A percentile compares a stretch with the other conserved stretches of the same genome.
Conservation (phyloP, 345 rosid species). For the Eutrema yunnanense region DNA sequence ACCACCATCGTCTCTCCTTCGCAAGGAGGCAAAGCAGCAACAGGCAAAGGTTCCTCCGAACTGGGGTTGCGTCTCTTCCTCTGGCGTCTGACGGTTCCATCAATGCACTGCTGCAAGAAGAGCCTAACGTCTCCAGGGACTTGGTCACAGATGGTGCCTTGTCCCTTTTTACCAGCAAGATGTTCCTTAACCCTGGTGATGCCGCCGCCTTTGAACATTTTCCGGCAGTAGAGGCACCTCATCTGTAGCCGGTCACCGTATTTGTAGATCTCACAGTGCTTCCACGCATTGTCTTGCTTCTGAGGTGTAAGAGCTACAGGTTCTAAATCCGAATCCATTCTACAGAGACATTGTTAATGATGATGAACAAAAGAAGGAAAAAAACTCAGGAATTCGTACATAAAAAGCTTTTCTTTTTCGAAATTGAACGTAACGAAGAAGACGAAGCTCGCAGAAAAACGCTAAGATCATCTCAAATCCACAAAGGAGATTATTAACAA, state of each 20-base stretch:
- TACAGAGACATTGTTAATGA: no score
- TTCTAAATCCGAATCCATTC: conserved; percentile 34
- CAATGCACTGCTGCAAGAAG: conserved; percentile 58
- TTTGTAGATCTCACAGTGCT: conserved; percentile 73
- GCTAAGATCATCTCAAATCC: no score
- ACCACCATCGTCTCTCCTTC: conserved; percentile 28
- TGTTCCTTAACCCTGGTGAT: conserved; percentile 93
- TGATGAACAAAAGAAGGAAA: no score
- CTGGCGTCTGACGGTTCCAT: conserved; percentile 59
- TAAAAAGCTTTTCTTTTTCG: no score
- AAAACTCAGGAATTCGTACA: background rate
- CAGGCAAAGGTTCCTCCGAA: conserved; percentile 40
- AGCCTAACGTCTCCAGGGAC: conserved; percentile 61
- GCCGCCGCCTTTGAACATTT: conserved; percentile 90
- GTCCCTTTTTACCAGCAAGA: conserved; percentile 83
- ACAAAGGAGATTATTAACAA: background rate
- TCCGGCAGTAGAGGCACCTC: conserved; percentile 66
- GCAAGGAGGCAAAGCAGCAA: conserved; percentile 31
- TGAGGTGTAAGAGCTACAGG: conserved; percentile 60
- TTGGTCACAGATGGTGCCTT: conserved; percentile 62
- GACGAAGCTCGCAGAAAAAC: background rate
- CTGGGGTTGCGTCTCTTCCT: conserved; percentile 55
- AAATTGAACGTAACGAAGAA: background rate
- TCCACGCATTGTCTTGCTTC: conserved; percentile 90
- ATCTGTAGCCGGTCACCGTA: conserved; percentile 70